A percentile compares a stretch with the other conserved stretches of the same genome.
Evolutionary conservation across 257 asterid genomes (phyloP).

Genomic region (Rehmannia glutinosa): DNA sequence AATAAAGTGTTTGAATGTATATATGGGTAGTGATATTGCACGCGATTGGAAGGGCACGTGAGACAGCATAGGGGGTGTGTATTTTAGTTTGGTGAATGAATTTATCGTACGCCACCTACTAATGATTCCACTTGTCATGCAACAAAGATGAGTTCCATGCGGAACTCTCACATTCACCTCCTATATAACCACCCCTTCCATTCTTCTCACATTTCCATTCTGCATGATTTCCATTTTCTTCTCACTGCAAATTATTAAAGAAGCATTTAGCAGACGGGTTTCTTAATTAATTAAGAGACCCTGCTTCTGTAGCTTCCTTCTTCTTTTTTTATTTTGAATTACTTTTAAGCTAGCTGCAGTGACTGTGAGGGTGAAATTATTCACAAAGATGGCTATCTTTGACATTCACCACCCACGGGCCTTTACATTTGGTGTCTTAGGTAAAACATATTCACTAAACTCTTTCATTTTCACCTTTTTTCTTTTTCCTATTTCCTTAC

Average conservation of each 20-base stretch:
- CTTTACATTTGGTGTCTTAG: conserved; percentile 43
- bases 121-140: conserved; percentile 44
- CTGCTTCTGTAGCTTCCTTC: not conserved
- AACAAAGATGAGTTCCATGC: conserved; percentile 28
- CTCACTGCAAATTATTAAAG: not conserved
- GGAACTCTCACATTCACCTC: not conserved
- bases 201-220: conserved; percentile 9
- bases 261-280: conserved; percentile 12
- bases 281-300: not conserved
- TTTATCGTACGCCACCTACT: conserved; percentile 50
- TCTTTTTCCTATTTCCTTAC: too few species aligned
- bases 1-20: conserved; percentile 12
- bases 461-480: not conserved
- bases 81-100: conserved; percentile 37
- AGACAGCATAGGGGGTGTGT: not conserved
- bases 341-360: too few species aligned
- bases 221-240: not conserved
- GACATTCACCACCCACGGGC: conserved; percentile 39
- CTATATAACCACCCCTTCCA: conserved; percentile 7
- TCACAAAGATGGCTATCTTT: conserved; percentile 31
- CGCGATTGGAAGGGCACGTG: conserved; percentile 38
- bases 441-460: too few species aligned
- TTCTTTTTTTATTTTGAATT: not conserved
- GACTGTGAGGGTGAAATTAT: not conserved
- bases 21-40: too few species aligned